These are phyloP conservation scores for Cucurbita ficifolia DNA, from an alignment of 306 rosid genomes.

Conservation along the genomic window DNA sequence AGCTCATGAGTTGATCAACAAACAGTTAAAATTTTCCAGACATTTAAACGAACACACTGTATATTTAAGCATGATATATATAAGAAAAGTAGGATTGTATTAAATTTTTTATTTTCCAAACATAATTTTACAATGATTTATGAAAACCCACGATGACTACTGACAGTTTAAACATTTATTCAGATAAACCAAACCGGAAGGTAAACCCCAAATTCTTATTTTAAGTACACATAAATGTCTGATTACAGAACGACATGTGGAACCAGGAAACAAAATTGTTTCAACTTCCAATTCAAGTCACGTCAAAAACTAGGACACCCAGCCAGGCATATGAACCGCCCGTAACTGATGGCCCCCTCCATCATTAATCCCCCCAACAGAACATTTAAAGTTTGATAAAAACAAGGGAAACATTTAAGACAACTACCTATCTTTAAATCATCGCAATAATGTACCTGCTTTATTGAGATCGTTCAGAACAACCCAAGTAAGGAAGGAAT, in stretches of 20 bases:
- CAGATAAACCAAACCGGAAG: background rate
- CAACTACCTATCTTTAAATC: background rate
- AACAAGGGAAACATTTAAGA: background rate
- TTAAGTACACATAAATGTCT: background rate
- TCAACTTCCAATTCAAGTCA: constrained; percentile 6
- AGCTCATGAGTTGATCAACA: constrained; percentile 37
- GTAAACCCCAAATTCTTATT: background rate
- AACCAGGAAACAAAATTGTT: background rate
- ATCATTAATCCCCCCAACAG: background rate
- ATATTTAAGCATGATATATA: background rate
- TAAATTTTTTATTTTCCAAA: background rate
- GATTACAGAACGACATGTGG: background rate
- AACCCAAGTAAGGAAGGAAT: background rate
- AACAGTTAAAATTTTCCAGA: constrained; percentile 20
- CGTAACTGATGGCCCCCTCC: background rate
- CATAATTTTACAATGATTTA: background rate
- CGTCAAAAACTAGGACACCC: background rate
- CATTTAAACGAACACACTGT: constrained; percentile 9
- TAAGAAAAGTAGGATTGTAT: background rate
- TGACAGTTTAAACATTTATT: background rate
- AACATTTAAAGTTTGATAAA: background rate
- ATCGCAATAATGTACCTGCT: background rate
- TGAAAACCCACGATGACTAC: background rate
- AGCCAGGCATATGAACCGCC: background rate
- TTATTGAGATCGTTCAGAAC: background rate